Conservation (phyloP, 2,329 filamentous ascomycete species). For the Penicillium janthinellum region DNA sequence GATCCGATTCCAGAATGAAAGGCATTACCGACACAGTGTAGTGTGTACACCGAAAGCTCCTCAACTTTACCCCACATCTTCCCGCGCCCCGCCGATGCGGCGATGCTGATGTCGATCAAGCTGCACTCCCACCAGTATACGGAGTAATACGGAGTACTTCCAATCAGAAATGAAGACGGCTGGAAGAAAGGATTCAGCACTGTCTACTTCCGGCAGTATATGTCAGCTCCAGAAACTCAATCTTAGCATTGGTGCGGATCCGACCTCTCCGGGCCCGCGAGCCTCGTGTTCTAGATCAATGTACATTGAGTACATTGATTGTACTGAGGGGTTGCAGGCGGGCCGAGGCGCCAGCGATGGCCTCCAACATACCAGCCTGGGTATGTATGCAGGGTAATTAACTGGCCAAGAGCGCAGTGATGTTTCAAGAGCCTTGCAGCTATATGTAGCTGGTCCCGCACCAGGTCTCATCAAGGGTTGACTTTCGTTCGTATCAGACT, state of each 20-base stretch:
- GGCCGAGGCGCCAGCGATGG: background rate
- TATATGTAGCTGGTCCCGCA: background rate
- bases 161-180: background rate
- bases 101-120: background rate
- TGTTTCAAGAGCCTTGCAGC: too few species aligned
- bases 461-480: background rate
- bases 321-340: background rate
- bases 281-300: background rate
- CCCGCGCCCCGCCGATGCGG: background rate
- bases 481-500: too few species aligned
- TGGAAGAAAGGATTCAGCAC: background rate
- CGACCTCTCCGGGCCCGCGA: too few species aligned
- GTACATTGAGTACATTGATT: background rate
- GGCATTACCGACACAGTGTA: too few species aligned
- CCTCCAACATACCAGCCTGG: background rate
- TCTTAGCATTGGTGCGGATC: background rate
- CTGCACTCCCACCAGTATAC: background rate
- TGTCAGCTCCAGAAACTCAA: background rate
- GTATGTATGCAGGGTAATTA: background rate
- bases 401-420: background rate
- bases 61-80: background rate
- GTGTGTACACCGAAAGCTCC: background rate
- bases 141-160: background rate
- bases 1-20: too few species aligned
- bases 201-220: background rate